phyloP scores from a whole-genome alignment of 352 stramenopile species.

The Globisporangium splendens region DNA sequence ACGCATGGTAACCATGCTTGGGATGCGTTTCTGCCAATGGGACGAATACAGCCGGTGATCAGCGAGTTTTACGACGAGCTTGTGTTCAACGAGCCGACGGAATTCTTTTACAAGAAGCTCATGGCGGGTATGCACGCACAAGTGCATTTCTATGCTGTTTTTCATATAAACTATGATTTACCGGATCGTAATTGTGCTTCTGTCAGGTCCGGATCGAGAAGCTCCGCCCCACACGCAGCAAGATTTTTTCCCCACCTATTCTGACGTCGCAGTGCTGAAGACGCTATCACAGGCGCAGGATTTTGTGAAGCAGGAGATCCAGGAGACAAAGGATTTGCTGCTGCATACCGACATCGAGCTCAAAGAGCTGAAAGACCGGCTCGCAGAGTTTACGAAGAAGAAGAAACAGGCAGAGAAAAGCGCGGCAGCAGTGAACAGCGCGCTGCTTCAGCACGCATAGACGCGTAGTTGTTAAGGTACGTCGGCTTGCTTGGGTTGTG shows the following conservation, averaged over 20 bases:
- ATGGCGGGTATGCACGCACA: constrained; percentile 36
- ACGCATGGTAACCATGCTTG: background rate
- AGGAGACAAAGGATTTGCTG: constrained; percentile 68
- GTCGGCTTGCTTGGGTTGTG: too few relatives aligned
- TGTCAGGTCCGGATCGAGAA: constrained; percentile 54
- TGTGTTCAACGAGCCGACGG: constrained; percentile 96
- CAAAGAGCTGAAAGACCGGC: constrained; percentile 70
- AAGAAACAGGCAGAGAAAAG: constrained; percentile 66
- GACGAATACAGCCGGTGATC: constrained; percentile 82
- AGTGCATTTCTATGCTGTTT: background rate
- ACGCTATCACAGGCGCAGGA: constrained; percentile 77
- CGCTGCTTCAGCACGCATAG: too few relatives aligned
- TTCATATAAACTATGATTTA: background rate
- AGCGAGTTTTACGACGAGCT: constrained; percentile 97
- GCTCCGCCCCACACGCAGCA: constrained; percentile 66
- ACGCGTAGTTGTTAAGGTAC: too few relatives aligned
- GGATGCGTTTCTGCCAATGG: background rate
- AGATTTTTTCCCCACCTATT: constrained; percentile 86
- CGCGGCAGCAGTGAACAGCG: constrained; percentile 14
- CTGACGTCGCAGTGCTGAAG: constrained; percentile 87
- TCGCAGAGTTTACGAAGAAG: constrained; percentile 74
- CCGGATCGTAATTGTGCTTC: background rate
- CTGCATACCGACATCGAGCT: constrained; percentile 65
- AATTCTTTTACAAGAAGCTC: constrained; percentile 94
- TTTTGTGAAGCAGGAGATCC: constrained; percentile 73